phyloP scores from a whole-genome alignment of 768 basidiomycete genomes.

The Butyriboletus loyo region DNA sequence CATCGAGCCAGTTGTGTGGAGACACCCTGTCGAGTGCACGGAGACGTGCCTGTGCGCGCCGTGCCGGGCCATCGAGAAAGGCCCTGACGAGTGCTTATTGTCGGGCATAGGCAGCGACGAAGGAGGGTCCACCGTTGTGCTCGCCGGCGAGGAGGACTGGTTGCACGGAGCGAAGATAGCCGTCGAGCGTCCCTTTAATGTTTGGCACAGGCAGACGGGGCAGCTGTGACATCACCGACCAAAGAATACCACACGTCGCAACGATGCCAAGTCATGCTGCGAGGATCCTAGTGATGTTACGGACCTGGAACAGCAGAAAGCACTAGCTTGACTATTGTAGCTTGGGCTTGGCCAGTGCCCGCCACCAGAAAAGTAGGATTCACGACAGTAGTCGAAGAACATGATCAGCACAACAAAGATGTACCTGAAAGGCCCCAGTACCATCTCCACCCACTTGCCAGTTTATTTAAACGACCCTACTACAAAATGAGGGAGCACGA shows the following conservation, averaged over 20 bases:
- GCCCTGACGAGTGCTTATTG: conserved; percentile 22
- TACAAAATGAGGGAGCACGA: no score
- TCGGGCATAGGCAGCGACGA: conserved; percentile 25
- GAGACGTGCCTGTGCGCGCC: conserved; percentile 21
- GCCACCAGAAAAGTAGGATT: no score
- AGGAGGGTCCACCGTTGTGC: conserved; percentile 49
- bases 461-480: no score
- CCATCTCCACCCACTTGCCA: no score
- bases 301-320: no score
- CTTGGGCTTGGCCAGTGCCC: no score
- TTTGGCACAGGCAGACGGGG: conserved; percentile 83
- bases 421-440: no score
- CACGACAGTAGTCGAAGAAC: no score
- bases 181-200: conserved; percentile 68
- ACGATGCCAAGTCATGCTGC: no score
- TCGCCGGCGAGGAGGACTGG: conserved; percentile 81
- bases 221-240: conserved; percentile 31
- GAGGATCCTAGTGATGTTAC: no score
- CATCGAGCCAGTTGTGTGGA: conserved; percentile 91
- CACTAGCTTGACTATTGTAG: no score
- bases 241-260: conserved; percentile 15
- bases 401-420: no score
- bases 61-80: conserved; percentile 9
- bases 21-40: conserved; percentile 78
- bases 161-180: conserved; percentile 73